phyloP scores from a whole-genome alignment of 2,329 filamentous ascomycete genomes.

The Neurospora crassa region DNA sequence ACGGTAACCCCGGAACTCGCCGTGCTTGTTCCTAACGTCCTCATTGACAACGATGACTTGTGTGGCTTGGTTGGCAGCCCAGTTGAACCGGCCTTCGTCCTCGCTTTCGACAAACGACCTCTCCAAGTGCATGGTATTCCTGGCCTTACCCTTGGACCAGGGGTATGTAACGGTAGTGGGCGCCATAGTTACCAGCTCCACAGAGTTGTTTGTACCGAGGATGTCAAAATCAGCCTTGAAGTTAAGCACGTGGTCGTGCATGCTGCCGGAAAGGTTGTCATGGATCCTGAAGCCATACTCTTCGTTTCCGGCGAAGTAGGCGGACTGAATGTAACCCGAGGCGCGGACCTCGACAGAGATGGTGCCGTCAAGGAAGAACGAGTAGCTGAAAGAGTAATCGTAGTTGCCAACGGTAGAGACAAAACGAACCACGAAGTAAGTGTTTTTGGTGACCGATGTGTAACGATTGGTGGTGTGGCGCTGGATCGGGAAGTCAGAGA shows the following conservation, averaged over 20 bases:
- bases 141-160: conserved; percentile 36
- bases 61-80: conserved; percentile 35
- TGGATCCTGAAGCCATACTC: conserved; percentile 42
- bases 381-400: conserved; percentile 41
- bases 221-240: conserved; percentile 47
- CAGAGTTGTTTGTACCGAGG: conserved; percentile 35
- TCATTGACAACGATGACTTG: conserved; percentile 43
- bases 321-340: conserved; percentile 43
- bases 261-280: conserved; percentile 35
- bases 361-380: conserved; percentile 41
- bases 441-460: conserved; percentile 37
- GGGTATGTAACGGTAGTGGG: conserved; percentile 28
- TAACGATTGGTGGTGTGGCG: conserved; percentile 35
- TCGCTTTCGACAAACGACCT: conserved; percentile 33
- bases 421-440: conserved; percentile 34
- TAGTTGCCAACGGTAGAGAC: conserved; percentile 44
- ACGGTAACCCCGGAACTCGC: conserved; percentile 42
- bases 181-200: conserved; percentile 27
- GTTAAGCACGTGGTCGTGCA: conserved; percentile 47
- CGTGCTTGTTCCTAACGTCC: conserved; percentile 36
- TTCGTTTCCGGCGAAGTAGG: conserved; percentile 34
- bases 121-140: conserved; percentile 43
- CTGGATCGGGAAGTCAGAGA: conserved; percentile 37
- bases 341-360: conserved; percentile 42
- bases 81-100: conserved; percentile 35